These are phyloP conservation scores for Trichosporon sp. DNA, from an alignment of 1,284 basidiomycete species.

Conservation along the genomic window DNA sequence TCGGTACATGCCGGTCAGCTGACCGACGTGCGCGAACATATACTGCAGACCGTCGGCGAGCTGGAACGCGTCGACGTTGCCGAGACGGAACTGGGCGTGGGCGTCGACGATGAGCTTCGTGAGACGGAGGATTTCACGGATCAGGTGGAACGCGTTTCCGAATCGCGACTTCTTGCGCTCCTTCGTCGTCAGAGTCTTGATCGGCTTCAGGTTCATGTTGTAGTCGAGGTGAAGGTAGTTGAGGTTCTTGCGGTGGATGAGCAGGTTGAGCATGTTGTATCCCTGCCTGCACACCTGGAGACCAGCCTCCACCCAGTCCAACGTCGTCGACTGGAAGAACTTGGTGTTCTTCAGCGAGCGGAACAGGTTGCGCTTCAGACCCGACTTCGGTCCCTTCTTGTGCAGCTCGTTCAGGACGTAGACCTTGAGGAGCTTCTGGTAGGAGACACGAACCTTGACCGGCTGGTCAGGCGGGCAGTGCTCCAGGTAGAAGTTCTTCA, in stretches of 20 bases:
- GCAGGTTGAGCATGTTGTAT: constrained; percentile 98
- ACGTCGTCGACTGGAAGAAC: constrained; percentile 96
- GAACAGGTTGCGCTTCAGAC: constrained; percentile 97
- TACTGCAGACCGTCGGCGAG: constrained; percentile 98
- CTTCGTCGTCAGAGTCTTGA: constrained; percentile 98
- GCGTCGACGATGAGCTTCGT: constrained; percentile 99
- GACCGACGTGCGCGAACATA: constrained; percentile 96
- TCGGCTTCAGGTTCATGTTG: constrained; percentile 71
- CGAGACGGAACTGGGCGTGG: constrained; percentile 97
- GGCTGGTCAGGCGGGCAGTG: constrained; percentile 95
- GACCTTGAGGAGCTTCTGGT: constrained; percentile 97
- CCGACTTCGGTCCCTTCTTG: constrained; percentile 86
- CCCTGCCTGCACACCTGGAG: constrained; percentile 97
- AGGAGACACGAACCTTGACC: constrained; percentile 98
- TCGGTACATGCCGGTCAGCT: constrained; percentile 97
- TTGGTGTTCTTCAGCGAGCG: constrained; percentile 95
- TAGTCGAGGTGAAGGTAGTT: constrained; percentile 72
- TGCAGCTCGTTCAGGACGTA: constrained; percentile 94
- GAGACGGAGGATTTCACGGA: constrained; percentile 94
- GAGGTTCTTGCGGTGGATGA: constrained; percentile 99
- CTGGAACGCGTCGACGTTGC: constrained; percentile 99
- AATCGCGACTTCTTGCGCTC: constrained; percentile 99
- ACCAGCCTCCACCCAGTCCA: constrained; percentile 99
- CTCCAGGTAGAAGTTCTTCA: constrained; percentile 98
- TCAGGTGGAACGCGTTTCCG: constrained; percentile 96